Evolutionary conservation across 345 rosid species (phyloP).

Genomic region (Linum lewisii): DNA sequence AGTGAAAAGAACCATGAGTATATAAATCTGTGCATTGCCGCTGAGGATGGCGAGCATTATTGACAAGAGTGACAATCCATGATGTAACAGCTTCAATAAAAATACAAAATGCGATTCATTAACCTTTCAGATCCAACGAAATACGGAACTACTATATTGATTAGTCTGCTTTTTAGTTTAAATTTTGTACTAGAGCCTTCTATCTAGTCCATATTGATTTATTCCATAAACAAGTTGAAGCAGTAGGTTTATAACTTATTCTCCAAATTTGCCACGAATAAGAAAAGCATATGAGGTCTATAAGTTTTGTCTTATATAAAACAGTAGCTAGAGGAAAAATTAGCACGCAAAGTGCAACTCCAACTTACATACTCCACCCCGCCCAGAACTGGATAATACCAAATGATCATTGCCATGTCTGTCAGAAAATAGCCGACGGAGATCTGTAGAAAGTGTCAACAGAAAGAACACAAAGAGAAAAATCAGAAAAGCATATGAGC

Average conservation of each 20-base stretch:
- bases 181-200: no score
- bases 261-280: neutral
- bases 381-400: slow-evolving; percentile 69
- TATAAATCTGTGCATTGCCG: slow-evolving; percentile 68
- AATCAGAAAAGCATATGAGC: neutral
- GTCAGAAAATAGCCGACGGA: slow-evolving; percentile 75
- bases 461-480: neutral
- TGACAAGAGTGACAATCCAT: slow-evolving; percentile 64
- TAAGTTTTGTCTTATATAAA: neutral
- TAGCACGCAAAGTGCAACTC: neutral
- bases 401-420: slow-evolving; percentile 66
- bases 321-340: neutral
- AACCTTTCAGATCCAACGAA: neutral
- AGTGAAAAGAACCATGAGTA: slow-evolving; percentile 71
- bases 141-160: no score
- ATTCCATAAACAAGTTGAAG: no score
- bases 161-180: no score
- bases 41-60: slow-evolving; percentile 54
- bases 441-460: slow-evolving; percentile 29
- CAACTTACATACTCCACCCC: slow-evolving; percentile 72
- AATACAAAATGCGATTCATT: neutral
- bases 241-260: no score
- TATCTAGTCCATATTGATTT: no score
- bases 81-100: slow-evolving; percentile 54
- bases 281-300: no score